These are phyloP conservation scores for Chionographis japonica DNA, from an alignment of 106 monocot species.

Conservation along the genomic window DNA sequence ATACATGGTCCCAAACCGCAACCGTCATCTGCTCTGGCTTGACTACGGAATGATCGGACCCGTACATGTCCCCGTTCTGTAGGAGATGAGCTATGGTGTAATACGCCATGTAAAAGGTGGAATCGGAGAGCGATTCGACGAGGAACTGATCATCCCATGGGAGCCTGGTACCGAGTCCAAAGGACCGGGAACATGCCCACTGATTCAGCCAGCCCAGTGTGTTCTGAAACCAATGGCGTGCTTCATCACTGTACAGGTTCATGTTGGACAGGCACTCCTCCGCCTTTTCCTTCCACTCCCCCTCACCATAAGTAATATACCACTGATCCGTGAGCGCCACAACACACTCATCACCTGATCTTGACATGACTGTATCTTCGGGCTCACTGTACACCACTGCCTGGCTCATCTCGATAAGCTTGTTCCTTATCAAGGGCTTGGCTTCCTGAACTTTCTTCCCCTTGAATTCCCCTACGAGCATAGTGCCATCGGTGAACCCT, in stretches of 20 bases:
- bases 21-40: slow-evolving; percentile 83
- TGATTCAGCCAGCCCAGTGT: slow-evolving; percentile 91
- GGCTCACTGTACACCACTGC: slow-evolving; percentile 90
- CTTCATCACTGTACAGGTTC: slow-evolving; percentile 68
- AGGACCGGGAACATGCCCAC: slow-evolving; percentile 95
- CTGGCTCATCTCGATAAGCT: slow-evolving; percentile 52
- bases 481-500: slow-evolving; percentile 86
- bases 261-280: slow-evolving; percentile 67
- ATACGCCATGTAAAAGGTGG: slow-evolving; percentile 94
- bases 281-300: slow-evolving; percentile 65
- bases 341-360: slow-evolving; percentile 92
- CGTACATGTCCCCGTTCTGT: slow-evolving; percentile 81
- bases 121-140: slow-evolving; percentile 93
- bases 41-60: slow-evolving; percentile 35
- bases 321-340: slow-evolving; percentile 94
- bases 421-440: slow-evolving; percentile 63
- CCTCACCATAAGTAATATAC: slow-evolving; percentile 90
- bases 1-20: slow-evolving; percentile 84
- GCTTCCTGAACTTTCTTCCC: slow-evolving; percentile 82
- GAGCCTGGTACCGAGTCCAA: slow-evolving; percentile 82
- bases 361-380: slow-evolving; percentile 81
- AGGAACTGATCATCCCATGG: slow-evolving; percentile 94
- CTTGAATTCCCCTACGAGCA: slow-evolving; percentile 78
- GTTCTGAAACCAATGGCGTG: slow-evolving; percentile 75
- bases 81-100: slow-evolving; percentile 83